Conservation (phyloP, 495 filamentous ascomycete genomes). For the Penicillium simplicissimum region DNA sequence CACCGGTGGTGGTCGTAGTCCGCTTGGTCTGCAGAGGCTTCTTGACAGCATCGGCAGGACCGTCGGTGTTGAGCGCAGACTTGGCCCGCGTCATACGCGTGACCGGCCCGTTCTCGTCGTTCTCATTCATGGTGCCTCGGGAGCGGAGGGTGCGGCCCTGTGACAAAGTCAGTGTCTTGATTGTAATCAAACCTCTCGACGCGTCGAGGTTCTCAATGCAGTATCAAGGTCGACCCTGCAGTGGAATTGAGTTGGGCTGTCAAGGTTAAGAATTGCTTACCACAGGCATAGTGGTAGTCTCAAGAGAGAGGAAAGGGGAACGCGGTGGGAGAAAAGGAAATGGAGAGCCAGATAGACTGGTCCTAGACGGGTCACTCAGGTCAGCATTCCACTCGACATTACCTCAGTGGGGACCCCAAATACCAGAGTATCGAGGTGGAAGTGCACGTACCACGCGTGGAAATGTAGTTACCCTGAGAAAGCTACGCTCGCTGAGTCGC, state of each 20-base stretch:
- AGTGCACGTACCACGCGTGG: slow-evolving; percentile 48
- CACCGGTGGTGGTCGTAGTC: slow-evolving; percentile 52
- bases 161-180: slow-evolving; percentile 19
- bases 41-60: slow-evolving; percentile 60
- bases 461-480: slow-evolving; percentile 34
- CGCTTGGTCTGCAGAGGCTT: slow-evolving; percentile 77
- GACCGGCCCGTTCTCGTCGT: slow-evolving; percentile 82
- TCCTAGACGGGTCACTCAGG: slow-evolving; percentile 27
- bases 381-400: slow-evolving; percentile 47
- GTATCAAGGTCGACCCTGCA: not conserved
- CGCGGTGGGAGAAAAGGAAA: slow-evolving; percentile 32
- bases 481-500: slow-evolving; percentile 34
- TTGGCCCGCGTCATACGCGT: slow-evolving; percentile 92
- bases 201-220: slow-evolving; percentile 11
- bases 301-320: slow-evolving; percentile 23
- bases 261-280: slow-evolving; percentile 34
- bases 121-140: slow-evolving; percentile 80
- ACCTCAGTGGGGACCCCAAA: slow-evolving; percentile 40
- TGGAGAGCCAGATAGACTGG: slow-evolving; percentile 35
- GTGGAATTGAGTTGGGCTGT: slow-evolving; percentile 7
- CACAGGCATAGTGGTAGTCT: slow-evolving; percentile 42
- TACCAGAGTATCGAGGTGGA: slow-evolving; percentile 36
- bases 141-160: slow-evolving; percentile 59
- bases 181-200: slow-evolving; percentile 17
- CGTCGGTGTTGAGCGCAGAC: slow-evolving; percentile 64